Evolutionary conservation across 2,329 filamentous ascomycete genomes (phyloP).

Genomic region (Phaeomoniella chlamydospora): DNA sequence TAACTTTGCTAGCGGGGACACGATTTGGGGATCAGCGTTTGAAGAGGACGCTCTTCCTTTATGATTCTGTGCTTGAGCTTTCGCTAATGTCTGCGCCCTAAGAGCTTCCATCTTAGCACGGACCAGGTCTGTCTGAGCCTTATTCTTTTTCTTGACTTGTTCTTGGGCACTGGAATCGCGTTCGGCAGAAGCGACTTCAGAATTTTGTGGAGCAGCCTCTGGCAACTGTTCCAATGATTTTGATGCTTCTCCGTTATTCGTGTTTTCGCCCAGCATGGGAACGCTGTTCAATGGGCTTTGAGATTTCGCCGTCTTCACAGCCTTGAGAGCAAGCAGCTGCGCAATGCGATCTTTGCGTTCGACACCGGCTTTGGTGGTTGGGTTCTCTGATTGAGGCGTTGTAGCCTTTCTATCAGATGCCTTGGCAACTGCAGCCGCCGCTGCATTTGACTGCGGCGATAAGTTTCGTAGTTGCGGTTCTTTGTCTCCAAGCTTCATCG

Average conservation of each 20-base stretch:
- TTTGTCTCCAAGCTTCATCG: not conserved
- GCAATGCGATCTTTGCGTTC: constrained; percentile 66
- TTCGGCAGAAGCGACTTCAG: no score
- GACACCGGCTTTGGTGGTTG: constrained; percentile 29
- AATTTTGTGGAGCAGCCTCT: no score
- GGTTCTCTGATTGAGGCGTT: constrained; percentile 1
- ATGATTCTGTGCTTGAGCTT: constrained; percentile 6
- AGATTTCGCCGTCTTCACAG: constrained; percentile 31
- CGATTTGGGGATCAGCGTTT: not conserved
- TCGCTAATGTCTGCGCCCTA: constrained; percentile 35
- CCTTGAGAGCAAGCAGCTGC: constrained; percentile 59
- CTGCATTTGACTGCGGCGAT: constrained; percentile 9
- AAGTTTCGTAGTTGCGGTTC: not conserved
- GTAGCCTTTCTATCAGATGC: no score
- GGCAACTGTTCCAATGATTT: no score
- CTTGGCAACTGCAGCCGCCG: constrained; percentile 1
- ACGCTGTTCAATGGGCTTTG: constrained; percentile 6
- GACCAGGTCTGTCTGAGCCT: constrained; percentile 60
- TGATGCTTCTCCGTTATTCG: constrained; percentile 3
- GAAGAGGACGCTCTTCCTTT: constrained; percentile 4
- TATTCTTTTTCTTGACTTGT: constrained; percentile 25
- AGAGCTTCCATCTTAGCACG: constrained; percentile 68
- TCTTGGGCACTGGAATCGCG: no score
- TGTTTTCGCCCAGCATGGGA: constrained; percentile 5
- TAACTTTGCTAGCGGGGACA: not conserved